Evolutionary conservation across 2,329 filamentous ascomycete genomes (phyloP).

Genomic region (Apiospora kogelbergensis): DNA sequence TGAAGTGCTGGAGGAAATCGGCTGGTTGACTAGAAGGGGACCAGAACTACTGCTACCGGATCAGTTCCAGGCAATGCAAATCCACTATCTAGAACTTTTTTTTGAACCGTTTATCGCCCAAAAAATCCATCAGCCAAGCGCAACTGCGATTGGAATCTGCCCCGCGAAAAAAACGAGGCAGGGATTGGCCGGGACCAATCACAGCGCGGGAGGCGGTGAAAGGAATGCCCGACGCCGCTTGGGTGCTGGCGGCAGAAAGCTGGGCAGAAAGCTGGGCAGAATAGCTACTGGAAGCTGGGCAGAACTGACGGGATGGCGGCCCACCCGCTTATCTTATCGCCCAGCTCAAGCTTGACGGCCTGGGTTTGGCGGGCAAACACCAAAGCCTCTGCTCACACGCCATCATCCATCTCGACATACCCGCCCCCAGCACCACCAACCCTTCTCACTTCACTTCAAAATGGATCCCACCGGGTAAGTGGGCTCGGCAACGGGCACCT

Average conservation of each 20-base stretch:
- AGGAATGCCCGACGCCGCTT: slow-evolving; percentile 11
- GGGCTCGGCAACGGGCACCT: not conserved
- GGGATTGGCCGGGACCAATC: slow-evolving; percentile 4
- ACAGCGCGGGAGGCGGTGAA: slow-evolving; percentile 9
- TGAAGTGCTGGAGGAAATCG: not conserved
- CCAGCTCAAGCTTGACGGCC: not conserved
- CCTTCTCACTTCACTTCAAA: not conserved
- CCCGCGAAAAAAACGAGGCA: slow-evolving; percentile 8
- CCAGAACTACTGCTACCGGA: not conserved
- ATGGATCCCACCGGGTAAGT: slow-evolving; percentile 5
- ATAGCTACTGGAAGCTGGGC: too few species aligned
- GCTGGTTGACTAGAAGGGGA: not conserved
- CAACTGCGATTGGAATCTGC: not conserved
- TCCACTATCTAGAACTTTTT: slow-evolving; percentile 12
- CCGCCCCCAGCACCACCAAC: not conserved
- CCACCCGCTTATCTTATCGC: not conserved
- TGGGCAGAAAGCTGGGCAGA: too few species aligned
- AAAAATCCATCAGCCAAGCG: not conserved
- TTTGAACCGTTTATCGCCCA: slow-evolving; percentile 12
- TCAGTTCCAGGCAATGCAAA: not conserved
- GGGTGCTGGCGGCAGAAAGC: too few species aligned
- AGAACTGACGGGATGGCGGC: not conserved
- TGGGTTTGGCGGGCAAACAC: not conserved
- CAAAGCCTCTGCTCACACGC: not conserved
- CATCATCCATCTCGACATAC: not conserved